Conservation (phyloP, 306 rosid genomes). For the Betula pendula region DNA sequence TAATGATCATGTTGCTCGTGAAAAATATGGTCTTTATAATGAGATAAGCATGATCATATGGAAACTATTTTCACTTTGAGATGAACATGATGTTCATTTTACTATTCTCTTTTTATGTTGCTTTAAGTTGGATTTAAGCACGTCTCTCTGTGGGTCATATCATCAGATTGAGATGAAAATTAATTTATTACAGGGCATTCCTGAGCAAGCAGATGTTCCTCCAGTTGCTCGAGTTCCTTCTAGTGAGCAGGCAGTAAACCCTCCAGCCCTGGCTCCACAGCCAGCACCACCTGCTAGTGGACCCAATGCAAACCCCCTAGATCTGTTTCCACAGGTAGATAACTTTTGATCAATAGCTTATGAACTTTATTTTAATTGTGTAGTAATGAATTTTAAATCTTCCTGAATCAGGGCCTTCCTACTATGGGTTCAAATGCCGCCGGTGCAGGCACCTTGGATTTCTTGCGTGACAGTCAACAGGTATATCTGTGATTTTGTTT, state of each 20-base stretch:
- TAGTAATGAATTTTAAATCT: slow-evolving; percentile 21
- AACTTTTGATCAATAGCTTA: not conserved
- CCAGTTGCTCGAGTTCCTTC: slow-evolving; percentile 53
- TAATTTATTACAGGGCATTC: slow-evolving; percentile 66
- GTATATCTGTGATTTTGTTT: slow-evolving; percentile 30
- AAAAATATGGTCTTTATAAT: not conserved
- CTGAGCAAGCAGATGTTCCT: slow-evolving; percentile 85
- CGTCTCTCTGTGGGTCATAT: not conserved
- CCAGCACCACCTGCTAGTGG: slow-evolving; percentile 57
- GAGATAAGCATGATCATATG: not conserved
- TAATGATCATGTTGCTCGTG: not conserved
- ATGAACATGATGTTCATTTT: not conserved
- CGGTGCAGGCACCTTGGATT: slow-evolving; percentile 81
- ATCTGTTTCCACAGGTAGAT: slow-evolving; percentile 87
- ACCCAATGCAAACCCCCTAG: slow-evolving; percentile 91
- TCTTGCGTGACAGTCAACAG: slow-evolving; percentile 89
- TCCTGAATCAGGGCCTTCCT: slow-evolving; percentile 71
- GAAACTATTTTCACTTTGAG: not conserved
- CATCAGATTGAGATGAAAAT: not conserved
- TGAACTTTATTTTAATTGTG: not conserved
- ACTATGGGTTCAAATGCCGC: slow-evolving; percentile 64
- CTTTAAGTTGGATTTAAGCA: not conserved
- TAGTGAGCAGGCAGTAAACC: slow-evolving; percentile 43
- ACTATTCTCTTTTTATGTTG: not conserved
- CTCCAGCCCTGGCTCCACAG: slow-evolving; percentile 61